Evolutionary conservation across 768 basidiomycete genomes (phyloP).

Genomic region (Agaricus subrufescens): DNA sequence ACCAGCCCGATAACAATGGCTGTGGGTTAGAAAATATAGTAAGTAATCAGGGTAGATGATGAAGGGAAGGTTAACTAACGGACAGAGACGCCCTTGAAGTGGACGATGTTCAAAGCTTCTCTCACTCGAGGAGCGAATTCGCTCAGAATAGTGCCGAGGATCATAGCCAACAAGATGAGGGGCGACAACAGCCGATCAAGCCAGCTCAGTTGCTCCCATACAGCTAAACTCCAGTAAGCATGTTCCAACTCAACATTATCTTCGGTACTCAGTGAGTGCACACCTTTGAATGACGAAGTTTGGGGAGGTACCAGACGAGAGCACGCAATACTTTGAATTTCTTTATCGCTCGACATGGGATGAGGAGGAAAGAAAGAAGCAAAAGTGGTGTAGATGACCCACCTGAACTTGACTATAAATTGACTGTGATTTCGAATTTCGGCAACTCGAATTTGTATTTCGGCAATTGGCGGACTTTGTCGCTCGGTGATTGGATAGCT

Average conservation of each 20-base stretch:
- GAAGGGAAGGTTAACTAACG: constrained; percentile 43
- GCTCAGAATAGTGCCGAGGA: constrained; percentile 40
- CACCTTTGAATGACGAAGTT: neutral
- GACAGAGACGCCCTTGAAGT: constrained; percentile 67
- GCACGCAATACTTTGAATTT: neutral
- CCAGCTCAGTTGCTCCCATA: constrained; percentile 3
- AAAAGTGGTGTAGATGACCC: neutral
- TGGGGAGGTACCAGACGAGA: neutral
- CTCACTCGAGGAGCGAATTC: constrained; percentile 59
- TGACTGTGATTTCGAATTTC: neutral
- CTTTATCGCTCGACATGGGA: neutral
- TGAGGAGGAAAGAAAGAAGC: constrained; percentile 12
- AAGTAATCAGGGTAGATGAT: too few species aligned
- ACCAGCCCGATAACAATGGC: constrained; percentile 80
- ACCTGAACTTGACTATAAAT: neutral
- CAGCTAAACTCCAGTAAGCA: neutral
- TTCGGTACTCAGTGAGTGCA: neutral
- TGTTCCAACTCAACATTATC: neutral
- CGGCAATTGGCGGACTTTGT: too few species aligned
- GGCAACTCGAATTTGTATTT: neutral
- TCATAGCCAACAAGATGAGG: constrained; percentile 1
- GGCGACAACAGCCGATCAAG: constrained; percentile 4
- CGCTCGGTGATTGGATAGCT: too few species aligned
- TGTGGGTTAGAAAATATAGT: constrained; percentile 20
- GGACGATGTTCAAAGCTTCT: constrained; percentile 53